These are phyloP conservation scores for Pezicula radicicola DNA, from an alignment of 2,329 filamentous ascomycete genomes.

Conservation along the genomic window DNA sequence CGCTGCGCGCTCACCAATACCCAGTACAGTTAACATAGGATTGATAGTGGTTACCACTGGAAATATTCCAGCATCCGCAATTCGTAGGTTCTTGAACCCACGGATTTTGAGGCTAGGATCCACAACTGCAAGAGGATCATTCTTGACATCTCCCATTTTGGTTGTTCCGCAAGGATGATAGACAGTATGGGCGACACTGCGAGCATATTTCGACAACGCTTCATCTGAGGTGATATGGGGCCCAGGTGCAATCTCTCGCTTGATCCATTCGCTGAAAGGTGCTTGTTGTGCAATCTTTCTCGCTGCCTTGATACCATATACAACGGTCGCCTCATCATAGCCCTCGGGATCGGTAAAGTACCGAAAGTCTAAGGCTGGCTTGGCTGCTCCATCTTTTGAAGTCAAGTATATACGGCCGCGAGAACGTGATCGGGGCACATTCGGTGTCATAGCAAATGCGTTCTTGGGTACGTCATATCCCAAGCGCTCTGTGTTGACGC, in stretches of 20 bases:
- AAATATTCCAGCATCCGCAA: slow-evolving; percentile 86
- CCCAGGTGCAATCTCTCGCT: slow-evolving; percentile 33
- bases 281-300: slow-evolving; percentile 30
- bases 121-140: slow-evolving; percentile 75
- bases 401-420: slow-evolving; percentile 57
- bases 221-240: slow-evolving; percentile 64
- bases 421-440: slow-evolving; percentile 59
- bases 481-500: slow-evolving; percentile 77
- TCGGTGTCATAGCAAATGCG: slow-evolving; percentile 51
- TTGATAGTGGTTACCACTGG: slow-evolving; percentile 85
- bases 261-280: slow-evolving; percentile 38
- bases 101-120: slow-evolving; percentile 69
- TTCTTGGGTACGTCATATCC: slow-evolving; percentile 57
- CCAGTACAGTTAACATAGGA: slow-evolving; percentile 86
- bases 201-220: slow-evolving; percentile 76
- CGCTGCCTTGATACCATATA: slow-evolving; percentile 33
- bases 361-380: slow-evolving; percentile 51
- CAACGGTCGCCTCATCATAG: slow-evolving; percentile 46
- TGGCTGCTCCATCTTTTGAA: slow-evolving; percentile 35
- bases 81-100: slow-evolving; percentile 70
- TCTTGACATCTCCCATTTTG: slow-evolving; percentile 73
- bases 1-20: slow-evolving; percentile 78
- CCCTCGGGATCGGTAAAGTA: slow-evolving; percentile 56
- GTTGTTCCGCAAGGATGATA: slow-evolving; percentile 89
- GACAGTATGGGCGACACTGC: slow-evolving; percentile 80